Evolutionary conservation across 2,329 filamentous ascomycete genomes (phyloP), one percentile per base, ranked within the genome.

Genomic region (Microcyclosporella mali): DNA sequence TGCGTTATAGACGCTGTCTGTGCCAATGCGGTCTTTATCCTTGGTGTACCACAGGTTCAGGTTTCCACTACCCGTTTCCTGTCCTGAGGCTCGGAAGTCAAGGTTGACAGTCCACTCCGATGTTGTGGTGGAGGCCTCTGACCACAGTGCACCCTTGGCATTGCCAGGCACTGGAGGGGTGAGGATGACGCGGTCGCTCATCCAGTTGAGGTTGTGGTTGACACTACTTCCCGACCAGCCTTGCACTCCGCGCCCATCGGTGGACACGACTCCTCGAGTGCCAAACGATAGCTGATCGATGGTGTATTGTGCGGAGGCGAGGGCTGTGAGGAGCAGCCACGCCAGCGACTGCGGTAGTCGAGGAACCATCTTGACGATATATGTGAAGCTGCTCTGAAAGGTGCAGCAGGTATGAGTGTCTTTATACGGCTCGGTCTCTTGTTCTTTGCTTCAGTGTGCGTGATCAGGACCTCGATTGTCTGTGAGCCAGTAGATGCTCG

Each of bases 1-100:
- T 8, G 84, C 83, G 1, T 85, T 92, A 68, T 95, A 95, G 55
- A 95, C 79, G 66, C 86, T 94, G 51, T 79, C 77, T 17, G 81
- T 76, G 42, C 81, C 82, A 42, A 94, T 71, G 21, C 73, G 71
- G 47, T 74, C 67, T 54, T 78, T 69, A 47, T 85, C 77, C 56
- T 79, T 81, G 40, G 79, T 82, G 60, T 94, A 87, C 92, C 92
- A 98, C 58, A 98, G 75, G 66, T 97, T 90, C 55, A 98, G 71
- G 67, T 94, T 95, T 37, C 92, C 92, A 45, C 83, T 81, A 38
- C 82, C 88, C 55, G 86, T 75, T 61, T 97, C 92, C 50, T 84
- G 83, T 6, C 92, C 92, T 48, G 79, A 87, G 40, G 82, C 86
- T 54, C 92, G 80, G 67, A 98, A 95, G 60, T 92, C 83, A 55